Evolutionary conservation across 2,329 filamentous ascomycete species (phyloP), one percentile per base, ranked within the genome.

Genomic region (Xenoacremonium recifei): DNA sequence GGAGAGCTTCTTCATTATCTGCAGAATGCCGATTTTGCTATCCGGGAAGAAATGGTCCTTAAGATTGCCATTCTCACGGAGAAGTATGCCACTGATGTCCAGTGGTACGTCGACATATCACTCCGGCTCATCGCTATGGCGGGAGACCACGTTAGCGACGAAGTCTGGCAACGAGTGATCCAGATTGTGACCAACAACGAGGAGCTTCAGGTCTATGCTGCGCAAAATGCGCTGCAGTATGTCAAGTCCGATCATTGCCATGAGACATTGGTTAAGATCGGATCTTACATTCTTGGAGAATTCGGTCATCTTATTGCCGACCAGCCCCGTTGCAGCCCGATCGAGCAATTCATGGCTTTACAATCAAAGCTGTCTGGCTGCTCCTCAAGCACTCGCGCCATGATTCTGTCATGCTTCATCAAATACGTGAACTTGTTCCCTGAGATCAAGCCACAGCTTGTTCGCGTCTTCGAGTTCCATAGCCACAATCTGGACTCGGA

Each of bases 161-260:
- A 99, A 68, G 93, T 99, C 15, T 99, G 93, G 93, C 93, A 99
- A 65, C 84, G 93, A 56, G 92, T 99, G 42, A 96, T 96, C 49
- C 93, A 99, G 65, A 97, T 99, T 55, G 91, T 97, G 45, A 97
- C 93, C 40, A 99, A 99, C 73, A 99, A 99, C 65, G 93, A 99
- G 66, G 92, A 97, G 65, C 77, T 99, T 10, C 93, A 99, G 67
- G 85, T 96, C 0, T 99, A 99, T 62, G 93, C 93, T 1, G 90
- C 93, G 4, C 89, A 95, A 61, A 95, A 95, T 56, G 90, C 93
- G 17, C 71, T 99, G 30, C 86, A 92, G 53, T 96, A 97, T 60
- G 77, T 96, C 65, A 96, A 96, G 65, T 83, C 85, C 15, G 89
- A 96, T 47, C 87, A 92, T 64, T 96, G 91, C 64, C 93, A 99